Evolutionary conservation across 1,284 basidiomycete species (phyloP).

Genomic region (Melampsora larici-populina): DNA sequence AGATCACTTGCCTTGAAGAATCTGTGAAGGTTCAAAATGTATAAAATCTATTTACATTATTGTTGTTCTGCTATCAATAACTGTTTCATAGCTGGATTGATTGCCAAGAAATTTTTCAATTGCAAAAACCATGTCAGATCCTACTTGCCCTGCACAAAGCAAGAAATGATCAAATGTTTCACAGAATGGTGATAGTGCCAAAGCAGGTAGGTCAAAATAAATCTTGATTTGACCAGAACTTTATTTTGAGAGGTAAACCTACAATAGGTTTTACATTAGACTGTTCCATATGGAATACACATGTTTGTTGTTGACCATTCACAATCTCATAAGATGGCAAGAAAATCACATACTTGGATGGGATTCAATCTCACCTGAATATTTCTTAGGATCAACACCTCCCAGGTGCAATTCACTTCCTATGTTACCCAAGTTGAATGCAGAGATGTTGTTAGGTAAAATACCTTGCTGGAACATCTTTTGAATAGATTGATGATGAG

Average conservation of each 20-base stretch:
- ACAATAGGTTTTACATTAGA: slow-evolving; percentile 28
- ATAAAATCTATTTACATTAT: slow-evolving; percentile 35
- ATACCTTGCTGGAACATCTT: slow-evolving; percentile 32
- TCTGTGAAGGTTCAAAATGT: no score
- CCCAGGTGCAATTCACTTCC: slow-evolving; percentile 36
- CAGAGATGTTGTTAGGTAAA: slow-evolving; percentile 29
- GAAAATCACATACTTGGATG: slow-evolving; percentile 25
- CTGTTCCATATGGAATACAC: background rate
- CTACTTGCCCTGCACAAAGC: slow-evolving; percentile 21
- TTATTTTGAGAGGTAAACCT: background rate
- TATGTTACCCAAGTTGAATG: slow-evolving; percentile 16
- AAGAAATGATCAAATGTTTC: background rate
- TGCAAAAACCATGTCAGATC: slow-evolving; percentile 10
- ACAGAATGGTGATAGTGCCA: background rate
- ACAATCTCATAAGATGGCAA: background rate
- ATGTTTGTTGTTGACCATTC: no score
- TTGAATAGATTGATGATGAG: background rate
- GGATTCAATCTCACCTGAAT: slow-evolving; percentile 13
- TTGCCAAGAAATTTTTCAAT: background rate
- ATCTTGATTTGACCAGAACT: no score
- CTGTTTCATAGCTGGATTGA: slow-evolving; percentile 7
- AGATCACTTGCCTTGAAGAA: no score
- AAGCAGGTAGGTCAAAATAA: background rate
- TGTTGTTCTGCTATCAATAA: slow-evolving; percentile 41
- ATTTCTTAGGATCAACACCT: slow-evolving; percentile 28